Evolutionary conservation across 805 yeast genomes (phyloP), one percentile per base, ranked within the genome.

Genomic region (Starmerella floris): DNA sequence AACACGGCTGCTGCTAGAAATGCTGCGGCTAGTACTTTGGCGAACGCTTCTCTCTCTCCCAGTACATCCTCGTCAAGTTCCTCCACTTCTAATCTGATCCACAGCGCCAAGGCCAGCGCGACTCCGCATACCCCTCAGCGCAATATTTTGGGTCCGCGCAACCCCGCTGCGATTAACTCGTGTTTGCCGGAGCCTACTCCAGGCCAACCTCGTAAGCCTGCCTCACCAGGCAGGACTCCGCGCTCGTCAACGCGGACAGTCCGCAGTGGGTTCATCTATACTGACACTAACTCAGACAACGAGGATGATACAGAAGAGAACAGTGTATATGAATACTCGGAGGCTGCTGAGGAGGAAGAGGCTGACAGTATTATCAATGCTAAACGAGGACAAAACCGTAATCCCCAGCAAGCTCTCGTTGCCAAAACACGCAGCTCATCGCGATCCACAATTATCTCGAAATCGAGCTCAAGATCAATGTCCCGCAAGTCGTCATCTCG

Each of bases 151-250:
- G 73, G 75, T 43, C 45, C 50, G 13, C 42, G 46, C 5, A 74
- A 80, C 28, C 66, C 68, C 26, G 73, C 77, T 40, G 76, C 78
- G 52, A 72, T 74, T 26, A 80, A 73, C 54, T 73, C 77, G 30
- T 91, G 91, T 0, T 85, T 91, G 17, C 98, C 97, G 4, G 72
- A 73, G 51, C 83, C 83, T 39, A 83, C 95, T 2, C 98, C 98
- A 0, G 98, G 97, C 2, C 98, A 91, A 62, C 98, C 98, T 32
- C 73, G 96, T 56, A 88, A 88, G 40, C 39, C 51, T 19, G 53
- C 57, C 15, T 51, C 50, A 22, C 51, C 48, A 13, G 37, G 41
- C 23, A 45, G 38, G 8, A 8, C 21, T 15, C 17, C 31, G 15
- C 31, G 31, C 20, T 10, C 4, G 5, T 26, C 31, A 17, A 34